Base-by-base conservation (phyloP, 163 green algal genomes). In the Scenedesmus sp. region DNA sequence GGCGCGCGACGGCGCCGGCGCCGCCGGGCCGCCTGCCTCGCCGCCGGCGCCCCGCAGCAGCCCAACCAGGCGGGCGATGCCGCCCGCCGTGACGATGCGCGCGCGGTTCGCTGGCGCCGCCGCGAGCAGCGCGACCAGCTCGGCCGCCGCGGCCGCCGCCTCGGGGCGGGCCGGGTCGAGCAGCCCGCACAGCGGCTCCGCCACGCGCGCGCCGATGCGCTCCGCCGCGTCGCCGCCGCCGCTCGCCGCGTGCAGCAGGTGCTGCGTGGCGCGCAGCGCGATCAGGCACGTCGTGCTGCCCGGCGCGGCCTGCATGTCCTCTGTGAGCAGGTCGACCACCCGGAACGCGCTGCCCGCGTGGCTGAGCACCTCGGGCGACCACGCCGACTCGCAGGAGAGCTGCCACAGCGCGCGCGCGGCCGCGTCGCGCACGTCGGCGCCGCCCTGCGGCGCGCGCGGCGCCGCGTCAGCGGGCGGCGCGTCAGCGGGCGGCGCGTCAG, bases 341-440 rank as follows among this genome's bases (percentile, higher is more conserved):
- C 69, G 57, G 56, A 78, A 78, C 11, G 70, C 70, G 29, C 60
- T 57, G 34, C 70, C 54, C n/a, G 70, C 70, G 64, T 69, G 56
- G 47, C 54, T 67, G 1, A 69, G 39, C n/a, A 67, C 70, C 70
- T 78, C 70, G 14, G 70, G 45, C 13, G 39, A 63, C 15, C 60
- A 78, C 10, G 70, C 70, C 6, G 33, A 22, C 13, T 50, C 29
- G 42, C 56, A 78, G 28, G 70, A 67, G 7, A 78, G 57, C 28
- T 50, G 56, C 70, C 70, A 78, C 10, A 78, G 53, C 2, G 70
- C 70, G 10, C 70, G 39, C 53, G 70, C 70, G 44, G 70, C 70
- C 36, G 70, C 70, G 9, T 42, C 42, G 7, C 47, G 57, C 15
- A 31, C 45, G 45, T 60, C 70, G 20, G 22, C 70, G 29, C 60